Conservation (phyloP, 306 rosid genomes). For the Glycine tomentella region DNA sequence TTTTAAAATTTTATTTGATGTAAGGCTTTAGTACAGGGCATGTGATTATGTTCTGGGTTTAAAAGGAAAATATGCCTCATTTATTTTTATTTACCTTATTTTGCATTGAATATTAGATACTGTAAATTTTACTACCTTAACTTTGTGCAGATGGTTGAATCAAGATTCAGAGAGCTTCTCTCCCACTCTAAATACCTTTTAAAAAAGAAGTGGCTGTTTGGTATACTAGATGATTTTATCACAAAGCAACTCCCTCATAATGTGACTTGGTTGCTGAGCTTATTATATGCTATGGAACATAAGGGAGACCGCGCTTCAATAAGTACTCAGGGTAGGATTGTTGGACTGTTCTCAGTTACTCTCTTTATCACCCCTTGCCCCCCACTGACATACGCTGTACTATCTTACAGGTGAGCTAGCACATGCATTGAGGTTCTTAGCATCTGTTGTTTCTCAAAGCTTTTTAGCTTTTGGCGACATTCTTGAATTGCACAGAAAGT, state of each 20-base stretch:
- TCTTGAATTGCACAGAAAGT: conserved; percentile 90
- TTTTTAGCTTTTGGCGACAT: conserved; percentile 99
- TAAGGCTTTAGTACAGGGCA: conserved; percentile 36
- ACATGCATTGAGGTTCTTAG: conserved; percentile 95
- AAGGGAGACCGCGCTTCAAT: conserved; percentile 85
- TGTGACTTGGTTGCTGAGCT: conserved; percentile 98
- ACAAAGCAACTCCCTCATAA: conserved; percentile 99
- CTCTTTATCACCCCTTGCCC: conserved; percentile 32
- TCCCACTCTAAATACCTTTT: conserved; percentile 73
- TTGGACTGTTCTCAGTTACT: conserved; percentile 32
- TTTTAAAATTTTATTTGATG: conserved; percentile 34
- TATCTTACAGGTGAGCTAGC: conserved; percentile 88
- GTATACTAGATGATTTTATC: conserved; percentile 88
- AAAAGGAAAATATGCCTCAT: conserved; percentile 25
- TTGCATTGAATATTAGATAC: conserved; percentile 28
- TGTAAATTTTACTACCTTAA: conserved; percentile 42
- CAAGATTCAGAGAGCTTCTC: conserved; percentile 86
- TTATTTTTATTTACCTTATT: conserved; percentile 39
- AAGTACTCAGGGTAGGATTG: conserved; percentile 80
- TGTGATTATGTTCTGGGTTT: conserved; percentile 37
- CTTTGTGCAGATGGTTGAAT: conserved; percentile 88
- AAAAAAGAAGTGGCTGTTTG: conserved; percentile 91
- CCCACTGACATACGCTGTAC: neutral
- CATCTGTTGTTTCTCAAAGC: conserved; percentile 99
- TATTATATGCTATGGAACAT: conserved; percentile 92